These are phyloP conservation scores for Micractinium conductrix DNA, from an alignment of 139 green algal species.

Conservation along the genomic window DNA sequence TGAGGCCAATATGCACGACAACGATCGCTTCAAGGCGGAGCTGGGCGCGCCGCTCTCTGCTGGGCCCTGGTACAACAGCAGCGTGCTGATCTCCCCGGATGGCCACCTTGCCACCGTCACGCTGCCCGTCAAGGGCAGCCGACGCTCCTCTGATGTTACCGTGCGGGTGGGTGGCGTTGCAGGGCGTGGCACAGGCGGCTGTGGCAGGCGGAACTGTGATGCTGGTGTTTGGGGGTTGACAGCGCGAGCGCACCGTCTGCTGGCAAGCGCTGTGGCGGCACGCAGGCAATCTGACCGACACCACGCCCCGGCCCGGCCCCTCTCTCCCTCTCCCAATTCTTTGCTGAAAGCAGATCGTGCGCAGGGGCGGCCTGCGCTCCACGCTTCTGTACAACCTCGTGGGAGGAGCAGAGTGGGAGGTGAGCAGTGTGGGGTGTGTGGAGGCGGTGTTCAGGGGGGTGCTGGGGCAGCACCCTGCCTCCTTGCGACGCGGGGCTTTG, in stretches of 20 bases:
- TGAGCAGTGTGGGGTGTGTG: too few relatives aligned
- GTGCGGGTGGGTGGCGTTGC: neutral
- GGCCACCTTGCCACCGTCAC: constrained; percentile 37
- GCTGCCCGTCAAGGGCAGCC: constrained; percentile 23
- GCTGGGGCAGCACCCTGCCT: too few relatives aligned
- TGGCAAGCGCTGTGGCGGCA: too few relatives aligned
- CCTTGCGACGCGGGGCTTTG: too few relatives aligned
- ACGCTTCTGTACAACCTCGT: constrained; percentile 36
- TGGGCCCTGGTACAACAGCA: constrained; percentile 41
- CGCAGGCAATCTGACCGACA: too few relatives aligned
- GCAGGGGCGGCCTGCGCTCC: constrained; percentile 21
- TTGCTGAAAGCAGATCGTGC: constrained; percentile 22
- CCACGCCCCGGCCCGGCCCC: too few relatives aligned
- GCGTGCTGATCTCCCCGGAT: constrained; percentile 17
- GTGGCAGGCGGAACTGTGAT: too few relatives aligned
- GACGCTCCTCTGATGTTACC: constrained; percentile 30
- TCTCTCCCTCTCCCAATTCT: too few relatives aligned
- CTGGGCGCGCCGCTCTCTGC: constrained; percentile 27
- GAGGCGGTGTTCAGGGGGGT: too few relatives aligned
- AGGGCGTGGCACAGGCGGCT: neutral
- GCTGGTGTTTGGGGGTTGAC: too few relatives aligned
- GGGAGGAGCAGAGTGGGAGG: constrained; percentile 24
- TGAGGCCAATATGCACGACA: neutral
- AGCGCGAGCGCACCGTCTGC: too few relatives aligned
- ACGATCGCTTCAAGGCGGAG: neutral